phyloP scores from a whole-genome alignment of 352 stramenopile species.

The Peronospora destructor region DNA sequence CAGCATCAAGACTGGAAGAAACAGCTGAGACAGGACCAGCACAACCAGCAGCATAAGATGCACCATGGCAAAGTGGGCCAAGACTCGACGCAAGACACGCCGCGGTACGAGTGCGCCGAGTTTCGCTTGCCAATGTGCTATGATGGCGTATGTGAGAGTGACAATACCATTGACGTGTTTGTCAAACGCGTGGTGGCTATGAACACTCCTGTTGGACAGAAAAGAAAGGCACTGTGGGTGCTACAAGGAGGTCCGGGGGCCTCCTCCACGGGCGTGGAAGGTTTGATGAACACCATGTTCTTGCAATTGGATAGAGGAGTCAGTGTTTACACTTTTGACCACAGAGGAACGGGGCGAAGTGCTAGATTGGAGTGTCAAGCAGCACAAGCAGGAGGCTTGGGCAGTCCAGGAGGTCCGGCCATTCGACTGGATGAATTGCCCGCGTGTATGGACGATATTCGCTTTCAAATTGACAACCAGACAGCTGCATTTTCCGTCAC shows the following conservation, averaged over 20 bases:
- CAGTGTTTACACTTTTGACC: slow-evolving; percentile 65
- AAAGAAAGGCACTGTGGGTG: slow-evolving; percentile 53
- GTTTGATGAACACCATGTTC: slow-evolving; percentile 55
- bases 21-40: slow-evolving; percentile 1
- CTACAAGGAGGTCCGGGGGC: slow-evolving; percentile 62
- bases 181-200: slow-evolving; percentile 45
- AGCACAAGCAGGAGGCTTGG: slow-evolving; percentile 36
- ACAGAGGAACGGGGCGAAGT: slow-evolving; percentile 56
- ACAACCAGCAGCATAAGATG: slow-evolving; percentile 6
- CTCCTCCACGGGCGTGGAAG: slow-evolving; percentile 64
- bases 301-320: slow-evolving; percentile 40
- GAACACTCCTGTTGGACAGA: slow-evolving; percentile 3
- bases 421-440: slow-evolving; percentile 54
- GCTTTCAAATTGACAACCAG: slow-evolving; percentile 70
- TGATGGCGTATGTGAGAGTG: slow-evolving; percentile 51
- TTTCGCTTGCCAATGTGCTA: slow-evolving; percentile 70
- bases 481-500: slow-evolving; percentile 62
- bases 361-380: slow-evolving; percentile 48
- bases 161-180: slow-evolving; percentile 48
- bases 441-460: slow-evolving; percentile 61
- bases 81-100: not conserved
- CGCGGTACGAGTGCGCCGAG: slow-evolving; percentile 52
- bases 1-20: slow-evolving; percentile 24
- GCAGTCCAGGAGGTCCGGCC: slow-evolving; percentile 43
- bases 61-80: slow-evolving; percentile 9